phyloP scores from a whole-genome alignment of 2,329 filamentous ascomycete genomes.

The Penicillium sp. region DNA sequence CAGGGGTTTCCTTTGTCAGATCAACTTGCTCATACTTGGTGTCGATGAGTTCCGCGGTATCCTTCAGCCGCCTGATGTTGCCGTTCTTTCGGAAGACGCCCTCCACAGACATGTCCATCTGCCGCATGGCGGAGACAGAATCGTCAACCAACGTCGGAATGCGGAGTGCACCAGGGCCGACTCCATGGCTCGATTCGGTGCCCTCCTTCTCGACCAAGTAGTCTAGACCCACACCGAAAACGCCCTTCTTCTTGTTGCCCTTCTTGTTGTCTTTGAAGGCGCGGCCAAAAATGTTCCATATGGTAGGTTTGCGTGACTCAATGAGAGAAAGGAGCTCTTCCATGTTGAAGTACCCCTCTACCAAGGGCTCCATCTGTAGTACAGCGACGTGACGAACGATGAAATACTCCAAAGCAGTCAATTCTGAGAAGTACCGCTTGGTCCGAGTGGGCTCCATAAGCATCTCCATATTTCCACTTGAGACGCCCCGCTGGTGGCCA shows the following conservation, averaged over 20 bases:
- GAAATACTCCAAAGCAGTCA: conserved; percentile 94
- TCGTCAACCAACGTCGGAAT: conserved; percentile 96
- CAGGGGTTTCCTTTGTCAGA: conserved; percentile 80
- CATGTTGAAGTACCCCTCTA: conserved; percentile 86
- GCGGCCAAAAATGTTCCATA: conserved; percentile 98
- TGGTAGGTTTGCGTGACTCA: conserved; percentile 86
- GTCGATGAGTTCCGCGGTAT: conserved; percentile 82
- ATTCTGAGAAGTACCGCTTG: conserved; percentile 91
- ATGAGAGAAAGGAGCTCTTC: conserved; percentile 91
- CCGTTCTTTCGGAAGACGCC: conserved; percentile 99
- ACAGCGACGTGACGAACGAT: conserved; percentile 95
- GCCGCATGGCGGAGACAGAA: conserved; percentile 87
- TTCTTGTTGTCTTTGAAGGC: conserved; percentile 76
- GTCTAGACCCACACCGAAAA: conserved; percentile 87
- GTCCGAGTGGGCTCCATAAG: conserved; percentile 53
- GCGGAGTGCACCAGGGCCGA: conserved; percentile 83
- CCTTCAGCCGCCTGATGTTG: conserved; percentile 90
- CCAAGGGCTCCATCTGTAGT: conserved; percentile 85
- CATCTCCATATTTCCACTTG: conserved; percentile 50
- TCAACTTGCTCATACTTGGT: conserved; percentile 80
- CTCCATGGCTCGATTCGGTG: conserved; percentile 94
- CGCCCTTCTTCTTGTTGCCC: conserved; percentile 80
- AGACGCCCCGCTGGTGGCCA: conserved; percentile 65
- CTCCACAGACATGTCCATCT: conserved; percentile 98
- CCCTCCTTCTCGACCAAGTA: conserved; percentile 87